Conservation (phyloP, 768 basidiomycete species). For the Kwoniella sp. region DNA sequence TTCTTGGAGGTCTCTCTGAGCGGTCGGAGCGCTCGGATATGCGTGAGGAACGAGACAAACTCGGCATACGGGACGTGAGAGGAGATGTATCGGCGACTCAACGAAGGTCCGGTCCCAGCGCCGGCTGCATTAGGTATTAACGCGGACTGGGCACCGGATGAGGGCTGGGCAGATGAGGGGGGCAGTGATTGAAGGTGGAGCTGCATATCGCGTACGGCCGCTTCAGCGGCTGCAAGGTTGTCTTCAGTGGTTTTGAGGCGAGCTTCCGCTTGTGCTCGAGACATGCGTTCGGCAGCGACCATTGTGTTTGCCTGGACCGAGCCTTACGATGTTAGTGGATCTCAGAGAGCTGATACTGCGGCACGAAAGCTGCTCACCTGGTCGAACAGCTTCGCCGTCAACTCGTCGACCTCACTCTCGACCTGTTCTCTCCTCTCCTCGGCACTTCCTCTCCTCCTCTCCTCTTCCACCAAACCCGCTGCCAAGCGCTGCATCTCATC, state of each 20-base stretch:
- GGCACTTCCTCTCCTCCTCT: slow-evolving; percentile 84
- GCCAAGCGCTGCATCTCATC: slow-evolving; percentile 88
- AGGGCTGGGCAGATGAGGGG: slow-evolving; percentile 15
- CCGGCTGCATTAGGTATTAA: not conserved
- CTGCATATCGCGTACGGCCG: slow-evolving; percentile 81
- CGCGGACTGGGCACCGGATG: not conserved
- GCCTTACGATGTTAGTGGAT: no score
- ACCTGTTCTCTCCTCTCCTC: slow-evolving; percentile 79
- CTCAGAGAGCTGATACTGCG: no score
- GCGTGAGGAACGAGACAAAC: slow-evolving; percentile 73
- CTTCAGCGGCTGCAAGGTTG: slow-evolving; percentile 79
- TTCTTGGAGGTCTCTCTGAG: slow-evolving; percentile 58
- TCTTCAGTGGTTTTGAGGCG: slow-evolving; percentile 76
- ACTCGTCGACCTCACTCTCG: slow-evolving; percentile 91
- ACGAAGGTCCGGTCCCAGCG: not conserved
- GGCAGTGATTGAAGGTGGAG: slow-evolving; percentile 75
- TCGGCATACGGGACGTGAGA: slow-evolving; percentile 78
- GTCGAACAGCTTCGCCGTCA: slow-evolving; percentile 83
- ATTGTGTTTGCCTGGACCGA: slow-evolving; percentile 88
- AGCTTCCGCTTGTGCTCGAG: slow-evolving; percentile 68
- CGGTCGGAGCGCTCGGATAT: slow-evolving; percentile 72
- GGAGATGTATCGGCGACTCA: slow-evolving; percentile 53
- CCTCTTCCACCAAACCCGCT: slow-evolving; percentile 93
- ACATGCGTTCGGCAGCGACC: slow-evolving; percentile 89
- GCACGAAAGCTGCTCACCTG: slow-evolving; percentile 53